Percentiles rank a stretch among this genome's conserved stretches.
phyloP scores from a whole-genome alignment of 2,329 filamentous ascomycete genomes.

The Botrytis pseudocinerea region DNA sequence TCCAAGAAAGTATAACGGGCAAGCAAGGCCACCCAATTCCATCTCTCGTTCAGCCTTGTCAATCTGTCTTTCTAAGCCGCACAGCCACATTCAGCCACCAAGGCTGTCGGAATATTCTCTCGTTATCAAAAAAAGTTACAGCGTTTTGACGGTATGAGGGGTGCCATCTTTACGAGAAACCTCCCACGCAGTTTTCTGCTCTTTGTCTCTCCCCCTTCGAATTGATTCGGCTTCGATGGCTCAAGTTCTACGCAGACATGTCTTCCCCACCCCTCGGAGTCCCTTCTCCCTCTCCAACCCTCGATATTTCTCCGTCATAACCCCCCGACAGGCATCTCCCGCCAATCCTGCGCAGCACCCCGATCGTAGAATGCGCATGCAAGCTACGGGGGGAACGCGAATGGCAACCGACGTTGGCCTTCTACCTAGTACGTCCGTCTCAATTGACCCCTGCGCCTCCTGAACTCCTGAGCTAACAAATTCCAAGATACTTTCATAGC shows the following conservation, averaged over 20 bases:
- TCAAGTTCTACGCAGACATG: slow-evolving; percentile 33
- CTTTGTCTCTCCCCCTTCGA: background rate
- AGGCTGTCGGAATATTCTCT: slow-evolving; percentile 4
- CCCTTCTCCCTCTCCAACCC: slow-evolving; percentile 23
- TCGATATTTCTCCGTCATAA: slow-evolving; percentile 34
- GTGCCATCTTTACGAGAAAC: background rate
- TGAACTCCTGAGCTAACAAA: background rate
- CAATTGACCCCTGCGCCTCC: slow-evolving; percentile 6
- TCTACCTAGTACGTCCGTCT: slow-evolving; percentile 30
- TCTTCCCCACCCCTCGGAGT: slow-evolving; percentile 26
- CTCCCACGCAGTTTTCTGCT: background rate
- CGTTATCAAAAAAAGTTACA: slow-evolving; percentile 8
- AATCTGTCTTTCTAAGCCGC: background rate
- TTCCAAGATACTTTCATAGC: slow-evolving; percentile 44
- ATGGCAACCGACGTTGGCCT: slow-evolving; percentile 36
- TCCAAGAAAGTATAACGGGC: background rate
- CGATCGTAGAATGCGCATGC: slow-evolving; percentile 10
- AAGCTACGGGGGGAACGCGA: background rate
- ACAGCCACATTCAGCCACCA: slow-evolving; percentile 17
- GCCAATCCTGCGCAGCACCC: slow-evolving; percentile 9
- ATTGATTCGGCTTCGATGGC: slow-evolving; percentile 29
- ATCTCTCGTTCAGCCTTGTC: background rate
- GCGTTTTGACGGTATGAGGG: background rate
- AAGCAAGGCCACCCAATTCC: background rate
- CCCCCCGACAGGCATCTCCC: slow-evolving; percentile 21